Conservation (phyloP, 306 rosid species). For the Heteromeles arbutifolia region DNA sequence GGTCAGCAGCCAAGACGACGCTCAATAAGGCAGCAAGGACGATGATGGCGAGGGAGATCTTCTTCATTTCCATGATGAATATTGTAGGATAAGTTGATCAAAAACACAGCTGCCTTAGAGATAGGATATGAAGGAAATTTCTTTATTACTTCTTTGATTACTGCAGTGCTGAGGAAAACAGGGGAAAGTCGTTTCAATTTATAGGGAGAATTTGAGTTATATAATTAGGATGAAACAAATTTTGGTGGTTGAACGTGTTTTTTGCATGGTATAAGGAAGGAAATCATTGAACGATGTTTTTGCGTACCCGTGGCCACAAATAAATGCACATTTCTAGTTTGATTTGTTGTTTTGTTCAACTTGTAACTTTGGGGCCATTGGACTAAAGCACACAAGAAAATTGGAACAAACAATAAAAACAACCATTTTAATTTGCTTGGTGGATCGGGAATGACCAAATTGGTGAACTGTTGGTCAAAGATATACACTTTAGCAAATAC, state of each 20-base stretch:
- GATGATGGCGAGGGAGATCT: slow-evolving; percentile 1
- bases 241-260: not conserved
- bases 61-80: slow-evolving; percentile 14
- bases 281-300: not conserved
- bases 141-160: not conserved
- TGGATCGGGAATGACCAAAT: not conserved
- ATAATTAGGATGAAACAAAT: not conserved
- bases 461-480: not conserved
- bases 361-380: not conserved
- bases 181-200: not conserved
- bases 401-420: not conserved
- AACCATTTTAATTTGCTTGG: not conserved
- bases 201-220: not conserved
- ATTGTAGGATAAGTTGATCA: not conserved
- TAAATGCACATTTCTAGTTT: not conserved
- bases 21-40: slow-evolving; percentile 1
- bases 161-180: not conserved
- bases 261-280: not conserved
- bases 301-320: not conserved
- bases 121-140: not conserved
- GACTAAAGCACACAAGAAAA: not conserved
- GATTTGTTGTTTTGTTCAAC: not conserved
- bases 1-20: not conserved
- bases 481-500: not conserved
- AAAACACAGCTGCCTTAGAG: not conserved